Evolutionary conservation across 2,329 filamentous ascomycete genomes (phyloP), one percentile per base, ranked within the genome.

Genomic region (Didymellaceae sp.): DNA sequence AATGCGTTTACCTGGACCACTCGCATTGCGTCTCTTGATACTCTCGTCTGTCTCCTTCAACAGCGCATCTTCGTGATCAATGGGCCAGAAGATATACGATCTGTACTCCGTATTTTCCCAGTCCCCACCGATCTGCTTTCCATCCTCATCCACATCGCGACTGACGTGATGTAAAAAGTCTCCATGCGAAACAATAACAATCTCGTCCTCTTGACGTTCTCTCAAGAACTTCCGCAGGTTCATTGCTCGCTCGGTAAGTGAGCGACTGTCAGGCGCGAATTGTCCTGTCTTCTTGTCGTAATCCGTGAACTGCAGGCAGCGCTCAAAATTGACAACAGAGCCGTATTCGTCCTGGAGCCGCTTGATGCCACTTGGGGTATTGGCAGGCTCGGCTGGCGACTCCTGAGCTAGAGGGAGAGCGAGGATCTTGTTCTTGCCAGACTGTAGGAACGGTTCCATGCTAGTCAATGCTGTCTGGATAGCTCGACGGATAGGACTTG

Each of bases 401-500:
- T 56, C 49, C 33, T 56, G 53, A 2, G 53, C 53, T 1, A 56
- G 17, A 2, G 45, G 53, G 8, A 53, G 24, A 30, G 53, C 53
- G 8, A 56, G 41, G 7, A 48, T 52, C n/a, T 48, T 51, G 9
- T 20, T 24, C 14, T 14, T 20, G 18, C 25, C 33, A 8, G 46
- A 41, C 10, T 49, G 34, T 0, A 55, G 20, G 25, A 35, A 48
- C 1, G 82, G 76, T 18, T 78, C 79, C 73, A 95, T 95, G 33
- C 83, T 81, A 45, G 84, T 75, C 26, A 90, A 78, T 20, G 87
- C 86, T 1, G 91, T 96, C 73, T 89, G 84, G 35, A 96, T 78
- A 2, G 91, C 93, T 57, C 91, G 85, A 43, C 87, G 86, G 61
- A 96, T 81, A 5, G 91, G 91, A 1, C 89, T 93, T 30, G 90